Evolutionary conservation across 768 basidiomycete genomes (phyloP).

Genomic region (Chiua virens): DNA sequence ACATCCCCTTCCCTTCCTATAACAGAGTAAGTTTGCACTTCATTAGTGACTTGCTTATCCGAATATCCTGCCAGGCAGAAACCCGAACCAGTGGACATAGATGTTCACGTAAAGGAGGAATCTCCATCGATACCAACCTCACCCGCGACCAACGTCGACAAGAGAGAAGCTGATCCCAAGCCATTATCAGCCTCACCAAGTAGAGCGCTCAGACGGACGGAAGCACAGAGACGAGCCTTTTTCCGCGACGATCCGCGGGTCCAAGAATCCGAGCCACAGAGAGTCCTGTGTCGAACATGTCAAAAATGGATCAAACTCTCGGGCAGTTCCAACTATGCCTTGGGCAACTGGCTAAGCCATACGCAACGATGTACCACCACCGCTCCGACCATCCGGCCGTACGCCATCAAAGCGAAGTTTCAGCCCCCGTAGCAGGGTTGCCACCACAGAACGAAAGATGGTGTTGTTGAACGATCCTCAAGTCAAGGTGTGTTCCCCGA

Average conservation of each 20-base stretch:
- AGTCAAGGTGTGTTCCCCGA: slow-evolving; percentile 48
- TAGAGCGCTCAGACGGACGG: slow-evolving; percentile 24
- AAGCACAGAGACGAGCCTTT: slow-evolving; percentile 48
- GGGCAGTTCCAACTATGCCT: slow-evolving; percentile 37
- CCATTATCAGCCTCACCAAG: slow-evolving; percentile 4
- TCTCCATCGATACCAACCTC: slow-evolving; percentile 5
- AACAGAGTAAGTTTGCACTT: slow-evolving; percentile 15
- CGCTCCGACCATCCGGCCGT: slow-evolving; percentile 14
- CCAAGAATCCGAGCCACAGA: slow-evolving; percentile 49
- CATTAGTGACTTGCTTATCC: background rate
- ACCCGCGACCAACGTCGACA: slow-evolving; percentile 2
- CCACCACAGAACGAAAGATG: slow-evolving; percentile 61
- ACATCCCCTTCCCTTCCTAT: background rate
- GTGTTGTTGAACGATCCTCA: slow-evolving; percentile 64
- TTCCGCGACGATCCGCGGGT: slow-evolving; percentile 55
- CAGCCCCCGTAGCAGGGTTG: slow-evolving; percentile 60
- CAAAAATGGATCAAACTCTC: slow-evolving; percentile 62
- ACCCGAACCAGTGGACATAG: background rate
- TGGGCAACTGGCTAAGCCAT: slow-evolving; percentile 57
- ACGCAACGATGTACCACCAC: slow-evolving; percentile 43
- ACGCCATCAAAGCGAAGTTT: slow-evolving; percentile 17
- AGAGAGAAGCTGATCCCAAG: background rate
- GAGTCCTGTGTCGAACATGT: slow-evolving; percentile 61
- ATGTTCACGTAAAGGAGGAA: slow-evolving; percentile 16
- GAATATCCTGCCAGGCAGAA: slow-evolving; percentile 17